These are phyloP conservation scores for Kwoniella dendrophila DNA, from an alignment of 768 basidiomycete genomes.

Conservation along the genomic window DNA sequence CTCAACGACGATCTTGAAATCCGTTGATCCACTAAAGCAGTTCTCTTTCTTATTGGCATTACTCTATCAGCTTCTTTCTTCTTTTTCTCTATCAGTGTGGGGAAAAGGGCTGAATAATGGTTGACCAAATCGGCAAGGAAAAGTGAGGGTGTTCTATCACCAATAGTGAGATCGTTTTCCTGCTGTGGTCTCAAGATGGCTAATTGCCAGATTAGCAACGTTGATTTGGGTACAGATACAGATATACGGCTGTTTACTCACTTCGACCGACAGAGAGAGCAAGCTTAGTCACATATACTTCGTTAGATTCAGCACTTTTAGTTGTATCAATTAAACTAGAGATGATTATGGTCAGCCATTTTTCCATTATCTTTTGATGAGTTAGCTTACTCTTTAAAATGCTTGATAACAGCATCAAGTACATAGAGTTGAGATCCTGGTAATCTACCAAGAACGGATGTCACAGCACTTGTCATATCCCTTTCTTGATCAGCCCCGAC, in stretches of 20 bases:
- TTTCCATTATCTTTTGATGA: not conserved
- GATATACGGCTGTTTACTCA: constrained; percentile 58
- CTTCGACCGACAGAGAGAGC: constrained; percentile 83
- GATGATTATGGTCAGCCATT: not conserved
- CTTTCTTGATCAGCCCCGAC: constrained; percentile 66
- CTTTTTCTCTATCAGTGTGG: constrained; percentile 79
- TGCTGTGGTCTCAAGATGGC: constrained; percentile 78
- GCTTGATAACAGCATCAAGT: constrained; percentile 74
- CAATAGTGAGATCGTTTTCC: constrained; percentile 82
- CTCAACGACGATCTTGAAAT: constrained; percentile 72
- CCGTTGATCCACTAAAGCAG: constrained; percentile 84
- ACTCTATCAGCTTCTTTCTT: constrained; percentile 84
- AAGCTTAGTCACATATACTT: constrained; percentile 82
- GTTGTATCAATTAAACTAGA: constrained; percentile 71
- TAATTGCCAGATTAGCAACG: constrained; percentile 49
- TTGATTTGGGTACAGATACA: not conserved
- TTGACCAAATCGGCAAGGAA: constrained; percentile 83
- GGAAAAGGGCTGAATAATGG: constrained; percentile 72
- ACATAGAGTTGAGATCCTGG: constrained; percentile 80
- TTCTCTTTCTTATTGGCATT: constrained; percentile 79
- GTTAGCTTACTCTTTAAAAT: constrained; percentile 68
- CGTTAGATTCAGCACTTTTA: constrained; percentile 67
- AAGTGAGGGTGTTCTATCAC: constrained; percentile 82
- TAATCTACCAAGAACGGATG: constrained; percentile 67
- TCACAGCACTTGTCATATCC: constrained; percentile 61